Percentiles rank a stretch among this genome's conserved stretches.
Conservation (phyloP, 345 rosid species). For the Melaleuca alternifolia region DNA sequence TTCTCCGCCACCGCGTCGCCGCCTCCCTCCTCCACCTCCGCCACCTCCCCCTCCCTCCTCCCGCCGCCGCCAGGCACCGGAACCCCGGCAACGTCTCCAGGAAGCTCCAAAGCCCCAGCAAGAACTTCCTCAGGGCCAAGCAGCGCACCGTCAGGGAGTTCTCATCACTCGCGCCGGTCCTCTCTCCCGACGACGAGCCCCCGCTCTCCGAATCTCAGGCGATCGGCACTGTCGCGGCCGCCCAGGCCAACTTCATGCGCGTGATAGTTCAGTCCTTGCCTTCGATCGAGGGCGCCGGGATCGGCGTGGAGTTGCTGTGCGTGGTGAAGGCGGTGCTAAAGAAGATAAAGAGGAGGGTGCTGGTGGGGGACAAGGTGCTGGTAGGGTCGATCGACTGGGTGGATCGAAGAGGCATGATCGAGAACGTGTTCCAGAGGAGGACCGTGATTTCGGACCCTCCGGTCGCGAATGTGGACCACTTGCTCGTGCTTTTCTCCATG, state of each 20-base stretch:
- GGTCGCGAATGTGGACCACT: constrained; percentile 79
- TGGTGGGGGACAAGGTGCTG: constrained; percentile 83
- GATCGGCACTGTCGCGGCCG: constrained; percentile 67
- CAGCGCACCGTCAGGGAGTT: constrained; percentile 34
- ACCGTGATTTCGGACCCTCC: constrained; percentile 74
- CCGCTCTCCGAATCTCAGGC: constrained; percentile 71
- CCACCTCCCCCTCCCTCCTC: constrained; percentile 9
- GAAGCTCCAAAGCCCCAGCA: constrained; percentile 38
- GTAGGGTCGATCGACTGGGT: constrained; percentile 92
- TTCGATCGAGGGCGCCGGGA: background rate
- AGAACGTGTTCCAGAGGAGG: constrained; percentile 62
- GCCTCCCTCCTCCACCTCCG: constrained; percentile 24
- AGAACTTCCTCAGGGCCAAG: constrained; percentile 62
- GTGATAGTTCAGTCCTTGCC: constrained; percentile 41
- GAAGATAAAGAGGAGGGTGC: constrained; percentile 84
- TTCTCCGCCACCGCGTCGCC: constrained; percentile 12
- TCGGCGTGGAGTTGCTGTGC: constrained; percentile 71
- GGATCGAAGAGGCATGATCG: constrained; percentile 76
- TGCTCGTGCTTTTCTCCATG: constrained; percentile 69
- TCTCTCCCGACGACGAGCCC: constrained; percentile 37
- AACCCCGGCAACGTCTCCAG: constrained; percentile 29
- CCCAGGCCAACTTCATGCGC: constrained; percentile 99
- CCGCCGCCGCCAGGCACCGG: constrained; percentile 33
- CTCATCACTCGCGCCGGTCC: constrained; percentile 63
- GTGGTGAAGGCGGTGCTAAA: constrained; percentile 83